Evolutionary conservation across 768 basidiomycete species (phyloP).

Genomic region (Rhizopogon vinicolor): DNA sequence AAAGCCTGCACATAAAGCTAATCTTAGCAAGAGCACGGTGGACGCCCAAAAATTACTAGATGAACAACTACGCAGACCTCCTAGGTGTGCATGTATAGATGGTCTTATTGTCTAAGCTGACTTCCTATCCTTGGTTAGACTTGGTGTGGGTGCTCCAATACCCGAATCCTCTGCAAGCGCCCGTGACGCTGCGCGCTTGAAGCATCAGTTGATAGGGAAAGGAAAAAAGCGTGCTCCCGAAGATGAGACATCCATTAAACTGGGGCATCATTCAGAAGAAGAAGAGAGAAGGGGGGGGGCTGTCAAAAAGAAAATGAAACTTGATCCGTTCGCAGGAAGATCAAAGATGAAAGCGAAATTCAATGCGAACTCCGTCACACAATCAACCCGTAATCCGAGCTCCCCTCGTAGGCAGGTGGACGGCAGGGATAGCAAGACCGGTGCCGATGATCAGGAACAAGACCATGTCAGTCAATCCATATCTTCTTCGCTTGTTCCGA

Average conservation of each 20-base stretch:
- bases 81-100: slow-evolving; percentile 45
- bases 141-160: slow-evolving; percentile 70
- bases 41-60: slow-evolving; percentile 53
- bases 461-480: neutral
- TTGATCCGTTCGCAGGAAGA: slow-evolving; percentile 51
- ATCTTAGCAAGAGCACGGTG: slow-evolving; percentile 23
- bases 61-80: slow-evolving; percentile 63
- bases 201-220: slow-evolving; percentile 49
- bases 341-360: slow-evolving; percentile 43
- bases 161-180: slow-evolving; percentile 42
- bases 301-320: slow-evolving; percentile 53
- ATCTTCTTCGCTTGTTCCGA: neutral
- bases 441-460: neutral
- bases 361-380: neutral
- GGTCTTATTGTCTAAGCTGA: neutral
- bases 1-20: slow-evolving; percentile 43
- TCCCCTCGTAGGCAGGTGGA: neutral
- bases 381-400: neutral
- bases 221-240: slow-evolving; percentile 44
- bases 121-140: slow-evolving; percentile 33
- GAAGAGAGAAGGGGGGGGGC: slow-evolving; percentile 55
- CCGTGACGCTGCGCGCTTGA: slow-evolving; percentile 59
- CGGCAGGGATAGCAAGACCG: neutral
- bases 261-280: slow-evolving; percentile 31
- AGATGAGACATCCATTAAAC: slow-evolving; percentile 24